phyloP scores from a whole-genome alignment of 2,329 filamentous ascomycete species.

The Teratosphaeria viscida region DNA sequence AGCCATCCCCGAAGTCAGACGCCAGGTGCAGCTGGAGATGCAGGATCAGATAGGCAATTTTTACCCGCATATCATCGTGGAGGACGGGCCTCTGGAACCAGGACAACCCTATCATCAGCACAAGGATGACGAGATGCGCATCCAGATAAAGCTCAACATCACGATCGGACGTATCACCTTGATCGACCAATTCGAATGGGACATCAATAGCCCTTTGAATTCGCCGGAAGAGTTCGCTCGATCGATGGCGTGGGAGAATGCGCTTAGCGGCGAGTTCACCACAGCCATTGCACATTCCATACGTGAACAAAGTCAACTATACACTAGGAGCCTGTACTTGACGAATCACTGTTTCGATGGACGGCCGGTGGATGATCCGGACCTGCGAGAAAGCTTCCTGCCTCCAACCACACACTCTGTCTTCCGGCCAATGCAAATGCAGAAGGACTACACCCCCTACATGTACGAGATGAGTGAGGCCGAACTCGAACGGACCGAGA shows the following conservation, averaged over 20 bases:
- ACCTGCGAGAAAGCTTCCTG: slow-evolving; percentile 75
- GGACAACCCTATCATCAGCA: slow-evolving; percentile 85
- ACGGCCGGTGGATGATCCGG: slow-evolving; percentile 80
- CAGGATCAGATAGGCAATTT: slow-evolving; percentile 86
- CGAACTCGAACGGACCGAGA: slow-evolving; percentile 81
- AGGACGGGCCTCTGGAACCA: slow-evolving; percentile 82
- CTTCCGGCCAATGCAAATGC: slow-evolving; percentile 82
- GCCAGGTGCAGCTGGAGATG: slow-evolving; percentile 64
- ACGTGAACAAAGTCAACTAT: slow-evolving; percentile 88
- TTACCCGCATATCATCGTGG: slow-evolving; percentile 81
- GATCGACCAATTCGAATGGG: slow-evolving; percentile 97
- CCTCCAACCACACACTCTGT: slow-evolving; percentile 71
- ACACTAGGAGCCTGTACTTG: slow-evolving; percentile 86
- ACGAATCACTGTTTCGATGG: slow-evolving; percentile 93
- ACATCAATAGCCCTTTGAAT: slow-evolving; percentile 90
- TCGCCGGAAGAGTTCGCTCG: slow-evolving; percentile 89
- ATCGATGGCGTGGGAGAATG: slow-evolving; percentile 80
- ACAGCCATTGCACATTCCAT: slow-evolving; percentile 98
- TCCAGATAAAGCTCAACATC: slow-evolving; percentile 91
- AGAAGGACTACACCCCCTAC: slow-evolving; percentile 88
- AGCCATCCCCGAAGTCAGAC: slow-evolving; percentile 37
- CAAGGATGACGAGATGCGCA: slow-evolving; percentile 98
- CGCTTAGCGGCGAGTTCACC: slow-evolving; percentile 87
- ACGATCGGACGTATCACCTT: slow-evolving; percentile 91
- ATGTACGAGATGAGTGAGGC: slow-evolving; percentile 88